Percentiles rank a stretch among this genome's conserved stretches.
phyloP scores from a whole-genome alignment of 192 early-diverging fungal genomes.

The Coemansia erecta region DNA sequence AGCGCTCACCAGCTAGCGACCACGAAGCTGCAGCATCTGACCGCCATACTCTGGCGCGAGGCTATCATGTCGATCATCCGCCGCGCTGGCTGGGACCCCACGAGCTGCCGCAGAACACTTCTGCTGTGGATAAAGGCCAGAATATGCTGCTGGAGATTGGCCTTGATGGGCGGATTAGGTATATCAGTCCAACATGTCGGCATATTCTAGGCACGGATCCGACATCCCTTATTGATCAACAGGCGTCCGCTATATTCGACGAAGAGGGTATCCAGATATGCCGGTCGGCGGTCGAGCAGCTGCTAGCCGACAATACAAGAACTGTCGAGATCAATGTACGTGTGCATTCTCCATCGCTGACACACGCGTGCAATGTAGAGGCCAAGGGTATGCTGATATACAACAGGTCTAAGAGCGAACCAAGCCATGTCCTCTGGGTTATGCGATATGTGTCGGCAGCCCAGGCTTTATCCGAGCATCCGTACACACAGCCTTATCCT shows the following conservation, averaged over 20 bases:
- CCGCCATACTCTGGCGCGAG: no score
- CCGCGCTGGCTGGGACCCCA: background rate
- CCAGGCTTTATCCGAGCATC: background rate
- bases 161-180: constrained; percentile 41
- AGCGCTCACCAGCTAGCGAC: no score
- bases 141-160: constrained; percentile 41
- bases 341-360: constrained; percentile 18
- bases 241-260: constrained; percentile 28
- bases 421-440: constrained; percentile 49
- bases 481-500: no score
- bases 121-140: constrained; percentile 27
- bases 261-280: constrained; percentile 15
- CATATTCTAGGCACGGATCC: constrained; percentile 26
- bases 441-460: constrained; percentile 18
- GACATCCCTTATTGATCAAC: constrained; percentile 25
- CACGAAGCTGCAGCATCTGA: no score
- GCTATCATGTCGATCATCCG: background rate
- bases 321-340: constrained; percentile 37
- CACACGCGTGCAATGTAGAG: constrained; percentile 13
- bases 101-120: constrained; percentile 1
- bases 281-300: constrained; percentile 41
- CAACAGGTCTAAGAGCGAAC: constrained; percentile 15
- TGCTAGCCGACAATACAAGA: constrained; percentile 32
- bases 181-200: constrained; percentile 40
- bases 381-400: constrained; percentile 51